phyloP scores from a whole-genome alignment of 352 stramenopile genomes.

The Phytophthora pseudosyringae region DNA sequence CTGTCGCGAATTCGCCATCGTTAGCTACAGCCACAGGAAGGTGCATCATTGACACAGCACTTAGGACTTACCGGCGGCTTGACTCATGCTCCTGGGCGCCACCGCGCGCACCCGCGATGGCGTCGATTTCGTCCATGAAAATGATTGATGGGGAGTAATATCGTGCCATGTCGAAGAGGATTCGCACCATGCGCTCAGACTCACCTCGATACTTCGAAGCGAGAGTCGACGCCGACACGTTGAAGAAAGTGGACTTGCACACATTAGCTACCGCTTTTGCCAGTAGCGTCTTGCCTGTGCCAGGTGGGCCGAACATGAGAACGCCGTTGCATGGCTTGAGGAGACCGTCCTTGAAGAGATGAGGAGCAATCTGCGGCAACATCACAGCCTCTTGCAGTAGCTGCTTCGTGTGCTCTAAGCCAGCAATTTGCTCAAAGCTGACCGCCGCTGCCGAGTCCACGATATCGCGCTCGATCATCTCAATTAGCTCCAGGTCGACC shows the following conservation, averaged over 20 bases:
- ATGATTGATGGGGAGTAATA: slow-evolving; percentile 97
- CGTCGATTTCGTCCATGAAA: slow-evolving; percentile 99
- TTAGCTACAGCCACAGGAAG: background rate
- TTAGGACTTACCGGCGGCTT: slow-evolving; percentile 58
- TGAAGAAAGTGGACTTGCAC: slow-evolving; percentile 98
- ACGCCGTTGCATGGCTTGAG: slow-evolving; percentile 85
- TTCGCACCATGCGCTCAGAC: slow-evolving; percentile 95
- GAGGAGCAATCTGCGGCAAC: slow-evolving; percentile 80
- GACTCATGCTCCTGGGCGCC: slow-evolving; percentile 83
- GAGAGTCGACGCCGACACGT: slow-evolving; percentile 92
- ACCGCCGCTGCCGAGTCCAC: slow-evolving; percentile 68
- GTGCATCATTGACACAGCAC: background rate
- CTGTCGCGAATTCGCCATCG: slow-evolving; percentile 27
- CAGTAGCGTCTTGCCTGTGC: slow-evolving; percentile 91
- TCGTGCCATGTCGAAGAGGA: slow-evolving; percentile 98
- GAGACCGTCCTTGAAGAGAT: slow-evolving; percentile 82
- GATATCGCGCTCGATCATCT: slow-evolving; percentile 88
- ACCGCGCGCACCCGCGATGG: slow-evolving; percentile 81
- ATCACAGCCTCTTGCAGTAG: slow-evolving; percentile 84
- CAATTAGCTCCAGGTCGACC: slow-evolving; percentile 81
- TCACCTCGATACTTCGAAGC: slow-evolving; percentile 94
- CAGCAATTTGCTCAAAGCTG: slow-evolving; percentile 79
- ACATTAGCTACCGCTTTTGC: slow-evolving; percentile 93
- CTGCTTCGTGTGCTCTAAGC: slow-evolving; percentile 78
- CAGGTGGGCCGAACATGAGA: slow-evolving; percentile 86